Evolutionary conservation across 2,329 filamentous ascomycete genomes (phyloP).

Genomic region (Xylariaceae sp.): DNA sequence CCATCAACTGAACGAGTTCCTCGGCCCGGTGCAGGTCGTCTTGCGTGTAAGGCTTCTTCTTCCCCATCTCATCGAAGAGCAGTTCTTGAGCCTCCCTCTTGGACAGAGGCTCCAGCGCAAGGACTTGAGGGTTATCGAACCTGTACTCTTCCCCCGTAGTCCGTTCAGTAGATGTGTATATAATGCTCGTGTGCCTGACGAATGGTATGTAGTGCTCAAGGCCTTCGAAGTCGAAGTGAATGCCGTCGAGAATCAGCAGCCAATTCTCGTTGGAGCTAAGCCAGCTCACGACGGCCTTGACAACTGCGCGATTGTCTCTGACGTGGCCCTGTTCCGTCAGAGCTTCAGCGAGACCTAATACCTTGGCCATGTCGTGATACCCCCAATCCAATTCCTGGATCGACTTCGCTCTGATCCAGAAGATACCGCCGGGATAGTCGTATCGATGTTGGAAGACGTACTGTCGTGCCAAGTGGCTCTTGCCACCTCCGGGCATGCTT

Average conservation of each 20-base stretch:
- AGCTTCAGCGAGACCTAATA: constrained; percentile 43
- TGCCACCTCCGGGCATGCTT: constrained; percentile 61
- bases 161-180: constrained; percentile 62
- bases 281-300: constrained; percentile 56
- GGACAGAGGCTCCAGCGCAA: constrained; percentile 50
- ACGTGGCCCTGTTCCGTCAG: constrained; percentile 35
- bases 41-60: constrained; percentile 46
- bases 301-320: constrained; percentile 41
- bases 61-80: constrained; percentile 57
- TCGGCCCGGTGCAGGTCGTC: constrained; percentile 52
- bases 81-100: constrained; percentile 54
- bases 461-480: constrained; percentile 62
- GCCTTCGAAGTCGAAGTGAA: constrained; percentile 54
- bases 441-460: constrained; percentile 57
- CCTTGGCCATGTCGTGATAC: constrained; percentile 61
- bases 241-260: constrained; percentile 63
- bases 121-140: constrained; percentile 53
- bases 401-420: constrained; percentile 63
- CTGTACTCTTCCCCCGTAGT: constrained; percentile 49
- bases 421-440: constrained; percentile 60
- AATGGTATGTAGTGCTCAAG: constrained; percentile 61
- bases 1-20: constrained; percentile 59
- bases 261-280: constrained; percentile 57
- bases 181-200: constrained; percentile 55
- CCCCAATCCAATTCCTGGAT: constrained; percentile 53